Evolutionary conservation across 352 stramenopile genomes (phyloP).

Genomic region (Blastocystis sp.): DNA sequence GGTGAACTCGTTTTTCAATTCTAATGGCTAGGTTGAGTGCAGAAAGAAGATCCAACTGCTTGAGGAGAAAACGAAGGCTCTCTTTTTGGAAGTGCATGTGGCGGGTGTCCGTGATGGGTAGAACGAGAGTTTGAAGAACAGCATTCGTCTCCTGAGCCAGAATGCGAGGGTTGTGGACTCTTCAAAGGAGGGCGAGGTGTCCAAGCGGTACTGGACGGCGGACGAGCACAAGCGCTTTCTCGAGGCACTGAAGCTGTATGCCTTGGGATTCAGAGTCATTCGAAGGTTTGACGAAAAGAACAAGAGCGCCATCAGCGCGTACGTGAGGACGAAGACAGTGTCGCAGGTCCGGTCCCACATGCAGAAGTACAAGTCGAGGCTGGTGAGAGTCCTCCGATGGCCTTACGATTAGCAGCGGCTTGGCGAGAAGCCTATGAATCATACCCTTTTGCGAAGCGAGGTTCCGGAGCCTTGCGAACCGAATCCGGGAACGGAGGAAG

Average conservation of each 20-base stretch:
- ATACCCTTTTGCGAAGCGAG: too few species aligned
- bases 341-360: conserved; percentile 15
- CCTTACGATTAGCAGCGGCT: too few species aligned
- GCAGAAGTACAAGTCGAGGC: conserved; percentile 15
- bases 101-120: not conserved
- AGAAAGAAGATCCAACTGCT: not conserved
- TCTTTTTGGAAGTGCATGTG: not conserved
- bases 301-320: conserved; percentile 40
- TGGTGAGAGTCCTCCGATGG: not conserved
- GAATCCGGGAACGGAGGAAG: too few species aligned
- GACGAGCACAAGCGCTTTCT: conserved; percentile 38
- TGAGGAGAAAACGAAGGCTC: conserved; percentile 18
- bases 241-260: conserved; percentile 22
- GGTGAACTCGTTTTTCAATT: not conserved
- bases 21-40: not conserved
- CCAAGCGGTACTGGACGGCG: conserved; percentile 20
- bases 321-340: not conserved
- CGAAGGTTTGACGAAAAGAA: conserved; percentile 28
- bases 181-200: not conserved
- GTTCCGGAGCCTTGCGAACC: too few species aligned
- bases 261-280: not conserved
- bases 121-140: conserved; percentile 41
- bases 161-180: not conserved
- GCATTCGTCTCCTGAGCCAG: not conserved
- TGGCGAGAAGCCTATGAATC: too few species aligned